A percentile compares a stretch with the other conserved stretches of the same genome.
Evolutionary conservation across 2,329 filamentous ascomycete species (phyloP).

Genomic region (Colletotrichum lindemuthianum): DNA sequence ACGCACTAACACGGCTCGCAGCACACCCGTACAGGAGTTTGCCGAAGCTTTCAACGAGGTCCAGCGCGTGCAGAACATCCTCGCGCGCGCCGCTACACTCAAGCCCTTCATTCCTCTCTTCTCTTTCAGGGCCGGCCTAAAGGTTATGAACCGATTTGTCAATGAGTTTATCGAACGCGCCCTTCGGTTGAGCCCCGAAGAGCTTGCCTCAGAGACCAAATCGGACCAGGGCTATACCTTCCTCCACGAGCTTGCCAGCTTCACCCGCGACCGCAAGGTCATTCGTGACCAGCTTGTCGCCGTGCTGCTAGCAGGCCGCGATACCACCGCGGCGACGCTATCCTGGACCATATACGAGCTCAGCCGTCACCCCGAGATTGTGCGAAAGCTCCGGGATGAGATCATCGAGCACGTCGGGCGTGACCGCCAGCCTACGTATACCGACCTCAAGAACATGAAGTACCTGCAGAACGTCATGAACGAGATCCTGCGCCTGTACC

Average conservation of each 20-base stretch:
- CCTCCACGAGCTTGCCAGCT: conserved; percentile 83
- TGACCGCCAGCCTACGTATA: conserved; percentile 73
- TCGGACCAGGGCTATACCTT: conserved; percentile 82
- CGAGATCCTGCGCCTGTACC: conserved; percentile 82
- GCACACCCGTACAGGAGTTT: conserved; percentile 72
- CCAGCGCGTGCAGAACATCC: conserved; percentile 76
- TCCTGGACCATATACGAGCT: conserved; percentile 88
- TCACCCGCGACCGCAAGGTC: conserved; percentile 76
- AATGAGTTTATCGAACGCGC: conserved; percentile 81
- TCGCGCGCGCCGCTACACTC: conserved; percentile 73
- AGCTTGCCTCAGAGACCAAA: conserved; percentile 79
- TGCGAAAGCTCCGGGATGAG: conserved; percentile 76
- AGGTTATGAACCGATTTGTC: conserved; percentile 79
- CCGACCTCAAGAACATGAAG: conserved; percentile 87
- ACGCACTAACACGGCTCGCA: conserved; percentile 39
- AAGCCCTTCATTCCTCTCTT: conserved; percentile 70
- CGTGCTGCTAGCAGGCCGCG: conserved; percentile 84
- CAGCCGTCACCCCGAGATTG: conserved; percentile 72
- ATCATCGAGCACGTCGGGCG: conserved; percentile 75
- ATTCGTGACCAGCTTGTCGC: conserved; percentile 87
- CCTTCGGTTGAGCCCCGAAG: conserved; percentile 73
- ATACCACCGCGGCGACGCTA: conserved; percentile 86
- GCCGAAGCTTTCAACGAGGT: conserved; percentile 85
- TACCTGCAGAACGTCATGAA: conserved; percentile 80
- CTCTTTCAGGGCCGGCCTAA: conserved; percentile 71